These are phyloP conservation scores for Podila minutissima DNA, from an alignment of 192 early-diverging fungal genomes.

Conservation along the genomic window DNA sequence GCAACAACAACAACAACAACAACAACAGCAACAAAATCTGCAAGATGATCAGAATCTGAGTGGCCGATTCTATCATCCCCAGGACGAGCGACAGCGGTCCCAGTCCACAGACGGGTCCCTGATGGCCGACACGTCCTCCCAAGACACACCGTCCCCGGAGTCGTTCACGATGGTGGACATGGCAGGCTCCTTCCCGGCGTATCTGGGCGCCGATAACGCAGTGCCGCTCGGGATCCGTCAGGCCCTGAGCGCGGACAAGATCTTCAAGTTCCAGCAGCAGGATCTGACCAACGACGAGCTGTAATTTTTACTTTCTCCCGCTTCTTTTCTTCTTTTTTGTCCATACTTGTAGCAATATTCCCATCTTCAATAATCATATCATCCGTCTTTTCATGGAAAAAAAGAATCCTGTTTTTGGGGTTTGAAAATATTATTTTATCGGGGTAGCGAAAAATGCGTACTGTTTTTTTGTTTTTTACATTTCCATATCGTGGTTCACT, in stretches of 20 bases:
- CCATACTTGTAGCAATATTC: too few species aligned
- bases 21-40: constrained; percentile 11
- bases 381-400: too few species aligned
- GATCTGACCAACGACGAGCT: neutral
- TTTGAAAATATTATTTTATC: too few species aligned
- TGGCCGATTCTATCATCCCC: neutral
- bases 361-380: too few species aligned
- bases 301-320: too few species aligned
- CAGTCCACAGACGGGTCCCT: constrained; percentile 15
- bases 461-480: constrained; percentile 3
- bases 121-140: constrained; percentile 11
- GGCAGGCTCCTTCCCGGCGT: constrained; percentile 28
- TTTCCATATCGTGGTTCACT: constrained; percentile 22
- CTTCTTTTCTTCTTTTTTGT: too few species aligned
- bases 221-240: constrained; percentile 35
- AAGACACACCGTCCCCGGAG: constrained; percentile 33
- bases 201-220: constrained; percentile 11
- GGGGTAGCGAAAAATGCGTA: neutral
- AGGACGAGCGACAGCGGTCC: constrained; percentile 11
- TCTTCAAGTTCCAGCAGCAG: constrained; percentile 35
- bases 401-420: too few species aligned
- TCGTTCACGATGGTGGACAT: constrained; percentile 25
- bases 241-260: constrained; percentile 11
- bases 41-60: neutral
- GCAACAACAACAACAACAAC: constrained; percentile 12